These are phyloP conservation scores for Fomitopsis betulina DNA, from an alignment of 1,284 basidiomycete genomes.

Conservation along the genomic window DNA sequence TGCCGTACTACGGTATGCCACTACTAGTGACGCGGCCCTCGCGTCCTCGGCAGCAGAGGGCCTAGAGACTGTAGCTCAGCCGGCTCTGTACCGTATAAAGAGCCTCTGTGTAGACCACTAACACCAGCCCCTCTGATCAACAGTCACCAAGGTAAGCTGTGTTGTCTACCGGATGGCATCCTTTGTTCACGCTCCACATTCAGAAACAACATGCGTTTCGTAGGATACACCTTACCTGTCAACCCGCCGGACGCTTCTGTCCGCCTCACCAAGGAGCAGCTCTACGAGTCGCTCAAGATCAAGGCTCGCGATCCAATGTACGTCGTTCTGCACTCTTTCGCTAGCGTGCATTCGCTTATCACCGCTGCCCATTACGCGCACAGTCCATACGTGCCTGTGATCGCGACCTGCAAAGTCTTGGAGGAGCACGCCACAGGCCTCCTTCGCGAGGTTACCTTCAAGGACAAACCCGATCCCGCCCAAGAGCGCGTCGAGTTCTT, in stretches of 20 bases:
- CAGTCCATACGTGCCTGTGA: slow-evolving; percentile 2
- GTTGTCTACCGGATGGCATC: too few relatives aligned
- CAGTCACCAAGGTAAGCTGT: too few relatives aligned
- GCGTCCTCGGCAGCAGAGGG: too few relatives aligned
- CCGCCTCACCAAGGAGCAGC: slow-evolving; percentile 4
- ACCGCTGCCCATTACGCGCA: not conserved
- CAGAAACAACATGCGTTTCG: slow-evolving; percentile 3
- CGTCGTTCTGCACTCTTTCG: not conserved
- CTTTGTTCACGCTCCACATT: not conserved
- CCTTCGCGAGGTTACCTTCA: slow-evolving; percentile 5
- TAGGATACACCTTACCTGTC: slow-evolving; percentile 1
- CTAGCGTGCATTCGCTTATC: not conserved
- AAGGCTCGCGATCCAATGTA: slow-evolving; percentile 8
- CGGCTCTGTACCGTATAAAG: too few relatives aligned
- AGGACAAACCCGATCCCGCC: not conserved
- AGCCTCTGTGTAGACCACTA: too few relatives aligned
- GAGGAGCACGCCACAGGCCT: slow-evolving; percentile 4
- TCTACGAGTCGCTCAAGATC: slow-evolving; percentile 2
- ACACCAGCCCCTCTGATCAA: too few relatives aligned
- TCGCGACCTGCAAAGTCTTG: slow-evolving; percentile 1
- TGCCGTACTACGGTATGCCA: too few relatives aligned
- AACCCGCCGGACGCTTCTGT: not conserved
- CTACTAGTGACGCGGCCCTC: too few relatives aligned
- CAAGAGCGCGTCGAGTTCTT: slow-evolving; percentile 5
- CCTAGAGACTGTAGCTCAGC: too few relatives aligned